Percentiles rank a stretch among this genome's conserved stretches.
phyloP scores from a whole-genome alignment of 139 green algal species.

The Zygnema circumcarinatum region DNA sequence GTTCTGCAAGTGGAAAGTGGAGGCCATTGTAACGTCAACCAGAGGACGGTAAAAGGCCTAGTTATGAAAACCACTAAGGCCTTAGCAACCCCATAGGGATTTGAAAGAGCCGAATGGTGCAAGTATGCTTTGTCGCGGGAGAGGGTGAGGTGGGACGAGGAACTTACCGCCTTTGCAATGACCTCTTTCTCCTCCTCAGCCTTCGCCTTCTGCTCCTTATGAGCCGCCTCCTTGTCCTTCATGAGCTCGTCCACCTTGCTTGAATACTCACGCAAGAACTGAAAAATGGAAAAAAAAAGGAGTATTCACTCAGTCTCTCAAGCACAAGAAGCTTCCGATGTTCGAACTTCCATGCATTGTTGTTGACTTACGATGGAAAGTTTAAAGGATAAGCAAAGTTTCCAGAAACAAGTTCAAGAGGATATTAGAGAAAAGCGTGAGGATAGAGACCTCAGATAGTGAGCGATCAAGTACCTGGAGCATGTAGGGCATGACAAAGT shows the following conservation, averaged over 20 bases:
- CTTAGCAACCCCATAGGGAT: not conserved
- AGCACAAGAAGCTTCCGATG: not conserved
- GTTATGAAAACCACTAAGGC: not conserved
- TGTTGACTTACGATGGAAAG: no score
- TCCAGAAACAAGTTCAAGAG: no score
- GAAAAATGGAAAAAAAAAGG: not conserved
- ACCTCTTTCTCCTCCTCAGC: slow-evolving; percentile 67
- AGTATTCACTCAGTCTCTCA: not conserved
- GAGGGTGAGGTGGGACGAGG: not conserved
- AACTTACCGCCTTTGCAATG: slow-evolving; percentile 53
- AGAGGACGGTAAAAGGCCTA: slow-evolving; percentile 45
- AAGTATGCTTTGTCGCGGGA: not conserved
- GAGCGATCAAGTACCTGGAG: slow-evolving; percentile 79
- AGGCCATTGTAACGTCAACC: not conserved
- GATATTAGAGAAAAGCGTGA: no score
- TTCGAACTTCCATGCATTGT: no score
- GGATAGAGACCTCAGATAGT: no score
- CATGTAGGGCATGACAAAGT: slow-evolving; percentile 95
- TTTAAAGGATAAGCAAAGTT: no score
- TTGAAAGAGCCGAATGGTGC: slow-evolving; percentile 5
- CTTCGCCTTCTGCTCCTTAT: slow-evolving; percentile 70
- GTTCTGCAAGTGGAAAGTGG: slow-evolving; percentile 67
- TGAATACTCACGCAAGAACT: slow-evolving; percentile 85
- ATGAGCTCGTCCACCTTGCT: slow-evolving; percentile 79
- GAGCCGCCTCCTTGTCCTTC: slow-evolving; percentile 68